Evolutionary conservation across 1,284 basidiomycete genomes (phyloP).

Genomic region (Leccinum cinnamomeum): DNA sequence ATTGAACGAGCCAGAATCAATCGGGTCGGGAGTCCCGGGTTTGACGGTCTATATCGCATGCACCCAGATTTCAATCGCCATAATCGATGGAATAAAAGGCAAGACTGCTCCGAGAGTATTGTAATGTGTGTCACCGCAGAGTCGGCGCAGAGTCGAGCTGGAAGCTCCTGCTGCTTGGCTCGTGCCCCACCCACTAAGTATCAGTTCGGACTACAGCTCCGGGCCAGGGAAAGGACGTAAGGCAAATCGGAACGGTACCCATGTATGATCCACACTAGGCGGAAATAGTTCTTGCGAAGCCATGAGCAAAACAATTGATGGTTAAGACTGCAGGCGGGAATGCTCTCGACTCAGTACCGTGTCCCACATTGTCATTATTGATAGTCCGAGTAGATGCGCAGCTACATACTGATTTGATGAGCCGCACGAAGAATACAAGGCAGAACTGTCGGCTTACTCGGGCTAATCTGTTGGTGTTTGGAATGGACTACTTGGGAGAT

Average conservation of each 20-base stretch:
- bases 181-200: background rate
- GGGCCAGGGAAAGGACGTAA: background rate
- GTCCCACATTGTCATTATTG: background rate
- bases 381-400: background rate
- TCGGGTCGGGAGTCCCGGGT: background rate
- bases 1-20: background rate
- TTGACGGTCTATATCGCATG: background rate
- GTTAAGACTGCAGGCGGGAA: background rate
- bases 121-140: background rate
- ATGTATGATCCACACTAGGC: background rate
- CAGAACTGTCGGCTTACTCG: background rate
- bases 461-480: background rate
- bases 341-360: background rate
- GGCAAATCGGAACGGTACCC: background rate
- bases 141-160: background rate
- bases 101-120: background rate
- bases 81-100: background rate
- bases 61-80: background rate
- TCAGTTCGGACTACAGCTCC: background rate
- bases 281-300: background rate
- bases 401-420: background rate
- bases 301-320: background rate
- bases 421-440: background rate
- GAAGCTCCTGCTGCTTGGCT: background rate
- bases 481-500: background rate